A percentile compares a stretch with the other conserved stretches of the same genome.
Evolutionary conservation across 1,284 basidiomycete genomes (phyloP).

Genomic region (Pyrrhoderma lamaoense): DNA sequence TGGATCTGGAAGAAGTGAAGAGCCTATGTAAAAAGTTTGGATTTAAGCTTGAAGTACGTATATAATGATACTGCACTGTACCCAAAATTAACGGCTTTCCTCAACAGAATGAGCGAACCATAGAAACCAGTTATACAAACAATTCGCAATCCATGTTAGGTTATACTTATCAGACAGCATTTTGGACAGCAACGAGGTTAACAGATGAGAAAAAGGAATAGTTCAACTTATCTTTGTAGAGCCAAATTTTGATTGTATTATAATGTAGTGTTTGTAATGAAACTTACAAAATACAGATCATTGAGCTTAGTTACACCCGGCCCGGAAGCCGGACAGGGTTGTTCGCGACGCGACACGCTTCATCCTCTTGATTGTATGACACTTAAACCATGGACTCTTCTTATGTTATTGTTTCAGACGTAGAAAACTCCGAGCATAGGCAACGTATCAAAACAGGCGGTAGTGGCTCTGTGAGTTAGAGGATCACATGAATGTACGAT

Average conservation of each 20-base stretch:
- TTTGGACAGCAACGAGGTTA: conserved; percentile 79
- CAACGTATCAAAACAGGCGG: too few species aligned
- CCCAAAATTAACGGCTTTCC: background rate
- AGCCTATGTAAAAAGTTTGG: conserved; percentile 68
- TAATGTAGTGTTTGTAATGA: too few species aligned
- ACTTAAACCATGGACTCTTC: conserved; percentile 11
- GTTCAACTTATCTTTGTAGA: too few species aligned
- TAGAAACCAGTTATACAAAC: conserved; percentile 84
- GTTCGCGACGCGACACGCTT: too few species aligned
- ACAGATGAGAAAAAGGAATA: background rate
- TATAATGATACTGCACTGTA: background rate
- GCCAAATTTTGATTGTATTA: too few species aligned
- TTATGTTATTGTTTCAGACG: conserved; percentile 7
- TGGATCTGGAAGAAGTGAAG: conserved; percentile 86
- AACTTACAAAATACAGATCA: too few species aligned
- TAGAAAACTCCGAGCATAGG: too few species aligned
- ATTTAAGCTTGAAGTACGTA: conserved; percentile 71
- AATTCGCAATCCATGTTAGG: conserved; percentile 81
- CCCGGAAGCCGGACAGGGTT: too few species aligned
- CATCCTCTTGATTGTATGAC: background rate
- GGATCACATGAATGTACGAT: too few species aligned
- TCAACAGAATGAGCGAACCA: conserved; percentile 66
- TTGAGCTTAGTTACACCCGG: too few species aligned
- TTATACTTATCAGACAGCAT: conserved; percentile 79
- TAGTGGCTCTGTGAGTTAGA: too few species aligned